Evolutionary conservation across 371 early-diverging fungal species (phyloP), one percentile per base, ranked within the genome.

Genomic region (Nematocida major): DNA sequence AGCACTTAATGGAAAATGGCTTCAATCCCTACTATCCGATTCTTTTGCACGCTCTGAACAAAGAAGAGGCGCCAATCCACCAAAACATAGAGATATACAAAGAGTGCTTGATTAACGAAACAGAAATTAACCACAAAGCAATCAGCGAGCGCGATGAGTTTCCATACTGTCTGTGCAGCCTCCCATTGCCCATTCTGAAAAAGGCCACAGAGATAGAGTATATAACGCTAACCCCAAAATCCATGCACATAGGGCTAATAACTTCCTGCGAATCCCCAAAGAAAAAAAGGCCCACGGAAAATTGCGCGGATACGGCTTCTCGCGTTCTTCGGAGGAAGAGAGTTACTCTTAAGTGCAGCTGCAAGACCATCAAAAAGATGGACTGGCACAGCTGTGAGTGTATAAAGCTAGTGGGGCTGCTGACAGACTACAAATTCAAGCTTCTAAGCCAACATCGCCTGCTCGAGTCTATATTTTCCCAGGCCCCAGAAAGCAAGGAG

Each of bases 131-230:
- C 22, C 28, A 9, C 9, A 51, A 22, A 51, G 22, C 11, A 51
- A 11, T 51, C 11, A 13, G 18, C 7, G 11, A 15, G 9, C 18
- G 9, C 9, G 47, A 18, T 18, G 18, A 26, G 18, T 63, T 63
- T 40, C 63, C 47, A 2, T 47, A 63, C 24, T 63, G 63, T 43
- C 18, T 43, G 2, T 63, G 63, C 9, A 43, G 24, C 24, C 63
- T 63, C 7, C 5, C 63, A 26, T 13, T 7, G 1, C 24, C 39
- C 11, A 39, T 5, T 15, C 7, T 43, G 7, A 28, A 50, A 18
- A 50, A 26, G 18, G 63, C 63, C 7, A 32, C 22, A 43, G 51
- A 9, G 13, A 36, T 63, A 18, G 63, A 42, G 24, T 28, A 63
- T 18, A 43, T 63, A 24, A n/a, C 11, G 7, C 9, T 63, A 1